Evolutionary conservation across 306 rosid genomes (phyloP).

Genomic region (Neltuma alba): DNA sequence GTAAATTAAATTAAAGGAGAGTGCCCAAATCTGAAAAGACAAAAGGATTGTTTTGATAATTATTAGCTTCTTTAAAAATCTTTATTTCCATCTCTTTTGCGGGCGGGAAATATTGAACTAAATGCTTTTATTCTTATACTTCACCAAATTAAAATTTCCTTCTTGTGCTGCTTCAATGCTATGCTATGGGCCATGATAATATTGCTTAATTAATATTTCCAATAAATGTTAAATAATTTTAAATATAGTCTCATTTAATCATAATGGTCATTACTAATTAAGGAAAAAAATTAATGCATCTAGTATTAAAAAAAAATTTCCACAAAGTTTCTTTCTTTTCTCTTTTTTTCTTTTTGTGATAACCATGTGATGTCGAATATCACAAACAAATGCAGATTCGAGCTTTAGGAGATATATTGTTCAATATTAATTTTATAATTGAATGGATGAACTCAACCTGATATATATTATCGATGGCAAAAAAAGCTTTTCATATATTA

Average conservation of each 20-base stretch:
- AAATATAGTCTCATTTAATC: neutral
- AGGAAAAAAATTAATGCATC: neutral
- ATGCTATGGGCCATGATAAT: neutral
- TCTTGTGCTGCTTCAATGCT: neutral
- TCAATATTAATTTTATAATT: neutral
- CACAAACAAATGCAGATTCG: too few relatives aligned
- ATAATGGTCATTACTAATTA: neutral
- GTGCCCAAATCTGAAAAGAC: conserved; percentile 2
- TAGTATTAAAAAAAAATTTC: too few relatives aligned
- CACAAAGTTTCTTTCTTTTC: neutral
- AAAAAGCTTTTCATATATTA: too few relatives aligned
- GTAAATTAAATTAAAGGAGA: neutral
- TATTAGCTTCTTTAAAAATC: neutral
- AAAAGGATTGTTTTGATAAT: neutral
- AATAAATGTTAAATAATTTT: neutral
- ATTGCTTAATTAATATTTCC: neutral
- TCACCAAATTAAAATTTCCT: neutral
- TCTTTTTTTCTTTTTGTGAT: neutral
- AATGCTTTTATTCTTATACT: neutral
- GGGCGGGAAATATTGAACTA: too few relatives aligned
- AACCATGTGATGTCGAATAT: too few relatives aligned
- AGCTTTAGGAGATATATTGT: too few relatives aligned
- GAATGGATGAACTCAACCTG: too few relatives aligned
- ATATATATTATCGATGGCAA: too few relatives aligned
- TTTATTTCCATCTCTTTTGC: neutral